Evolutionary conservation across 768 basidiomycete genomes (phyloP).

Genomic region (Xerocomellus amylosporus): DNA sequence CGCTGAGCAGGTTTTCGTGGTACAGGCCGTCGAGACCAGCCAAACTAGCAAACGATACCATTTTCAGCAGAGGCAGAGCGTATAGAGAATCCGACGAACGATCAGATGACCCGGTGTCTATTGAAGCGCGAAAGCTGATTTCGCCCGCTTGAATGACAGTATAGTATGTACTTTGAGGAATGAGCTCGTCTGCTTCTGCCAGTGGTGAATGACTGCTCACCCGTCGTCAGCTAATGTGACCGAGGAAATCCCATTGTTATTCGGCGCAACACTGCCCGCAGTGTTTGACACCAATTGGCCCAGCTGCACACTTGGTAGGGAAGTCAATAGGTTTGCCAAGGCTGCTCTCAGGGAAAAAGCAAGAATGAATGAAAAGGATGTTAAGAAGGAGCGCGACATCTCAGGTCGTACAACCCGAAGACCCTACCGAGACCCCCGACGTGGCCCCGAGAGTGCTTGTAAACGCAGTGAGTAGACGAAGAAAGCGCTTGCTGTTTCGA

Average conservation of each 20-base stretch:
- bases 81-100: slow-evolving; percentile 15
- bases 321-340: neutral
- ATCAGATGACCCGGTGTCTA: slow-evolving; percentile 67
- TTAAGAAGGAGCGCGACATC: slow-evolving; percentile 22
- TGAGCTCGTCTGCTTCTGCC: slow-evolving; percentile 4
- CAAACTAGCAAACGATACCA: slow-evolving; percentile 49
- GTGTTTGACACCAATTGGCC: slow-evolving; percentile 9
- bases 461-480: neutral
- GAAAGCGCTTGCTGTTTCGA: neutral
- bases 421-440: slow-evolving; percentile 20
- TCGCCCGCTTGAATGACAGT: slow-evolving; percentile 56
- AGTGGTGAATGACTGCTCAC: slow-evolving; percentile 40
- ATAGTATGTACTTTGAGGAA: slow-evolving; percentile 59
- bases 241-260: slow-evolving; percentile 40
- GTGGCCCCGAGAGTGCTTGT: neutral
- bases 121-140: slow-evolving; percentile 62
- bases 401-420: slow-evolving; percentile 3
- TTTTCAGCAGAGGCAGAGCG: neutral
- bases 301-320: slow-evolving; percentile 13
- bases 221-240: slow-evolving; percentile 48
- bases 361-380: slow-evolving; percentile 6
- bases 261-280: slow-evolving; percentile 21
- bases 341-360: slow-evolving; percentile 8
- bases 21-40: slow-evolving; percentile 65
- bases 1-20: slow-evolving; percentile 47